Evolutionary conservation across 1,284 basidiomycete species (phyloP).

Genomic region (Mycosarcoma mackinlayi): DNA sequence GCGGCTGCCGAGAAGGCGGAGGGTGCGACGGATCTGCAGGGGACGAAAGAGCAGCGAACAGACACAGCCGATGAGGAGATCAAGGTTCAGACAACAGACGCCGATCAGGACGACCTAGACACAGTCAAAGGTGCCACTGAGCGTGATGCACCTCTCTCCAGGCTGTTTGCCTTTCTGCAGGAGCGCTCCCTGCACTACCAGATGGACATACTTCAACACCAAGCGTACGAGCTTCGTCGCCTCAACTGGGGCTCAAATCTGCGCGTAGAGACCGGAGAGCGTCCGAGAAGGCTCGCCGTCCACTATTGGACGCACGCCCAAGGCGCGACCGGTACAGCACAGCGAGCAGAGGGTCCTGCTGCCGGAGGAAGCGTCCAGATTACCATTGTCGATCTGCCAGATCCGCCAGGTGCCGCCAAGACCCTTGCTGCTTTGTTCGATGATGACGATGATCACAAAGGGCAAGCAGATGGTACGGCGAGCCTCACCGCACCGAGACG

Average conservation of each 20-base stretch:
- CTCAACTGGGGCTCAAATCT: constrained; percentile 59
- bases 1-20: constrained; percentile 9
- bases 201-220: constrained; percentile 62
- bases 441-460: constrained; percentile 4
- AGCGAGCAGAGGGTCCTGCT: constrained; percentile 22
- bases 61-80: not conserved
- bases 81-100: not conserved
- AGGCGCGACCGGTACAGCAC: constrained; percentile 11
- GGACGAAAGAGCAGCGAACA: constrained; percentile 2
- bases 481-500: constrained; percentile 19
- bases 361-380: constrained; percentile 41
- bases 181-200: constrained; percentile 63
- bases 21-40: constrained; percentile 8
- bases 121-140: not conserved
- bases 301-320: constrained; percentile 55
- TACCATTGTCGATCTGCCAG: constrained; percentile 32
- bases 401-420: constrained; percentile 22
- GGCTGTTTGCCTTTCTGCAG: constrained; percentile 58
- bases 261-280: constrained; percentile 28
- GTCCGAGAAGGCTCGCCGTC: constrained; percentile 41
- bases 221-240: constrained; percentile 53
- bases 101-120: not conserved
- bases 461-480: not conserved
- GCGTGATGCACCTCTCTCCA: constrained; percentile 44
- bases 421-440: constrained; percentile 30